Percentiles rank a stretch among this genome's conserved stretches.
Evolutionary conservation across 306 rosid genomes (phyloP).

Genomic region (Corylus avellana): DNA sequence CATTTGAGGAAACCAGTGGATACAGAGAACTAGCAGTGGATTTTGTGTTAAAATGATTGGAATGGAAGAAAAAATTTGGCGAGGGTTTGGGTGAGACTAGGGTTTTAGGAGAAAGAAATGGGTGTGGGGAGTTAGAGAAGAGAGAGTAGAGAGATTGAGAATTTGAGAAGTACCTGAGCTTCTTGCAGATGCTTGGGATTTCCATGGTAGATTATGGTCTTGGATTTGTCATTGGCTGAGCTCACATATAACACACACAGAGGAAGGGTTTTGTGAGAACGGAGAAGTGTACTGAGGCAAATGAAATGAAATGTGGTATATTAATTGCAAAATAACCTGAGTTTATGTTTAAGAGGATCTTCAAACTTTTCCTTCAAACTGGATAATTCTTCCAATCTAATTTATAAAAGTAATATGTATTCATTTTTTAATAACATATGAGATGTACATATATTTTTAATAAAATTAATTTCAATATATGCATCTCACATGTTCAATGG

Average conservation of each 20-base stretch:
- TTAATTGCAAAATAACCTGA: too few relatives aligned
- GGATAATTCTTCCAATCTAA: too few relatives aligned
- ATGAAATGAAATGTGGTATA: too few relatives aligned
- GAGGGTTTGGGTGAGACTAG: slow-evolving; percentile 12
- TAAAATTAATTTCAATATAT: too few relatives aligned
- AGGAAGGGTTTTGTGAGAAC: neutral
- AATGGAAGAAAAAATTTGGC: slow-evolving; percentile 4
- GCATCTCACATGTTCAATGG: too few relatives aligned
- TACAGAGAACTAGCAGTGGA: slow-evolving; percentile 9
- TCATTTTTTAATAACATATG: too few relatives aligned
- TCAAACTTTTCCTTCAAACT: too few relatives aligned
- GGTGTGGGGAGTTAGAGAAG: slow-evolving; percentile 11
- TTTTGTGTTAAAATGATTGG: slow-evolving; percentile 22
- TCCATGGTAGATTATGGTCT: slow-evolving; percentile 26
- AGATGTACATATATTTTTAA: too few relatives aligned
- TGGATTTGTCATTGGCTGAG: too few relatives aligned
- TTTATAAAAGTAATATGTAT: too few relatives aligned
- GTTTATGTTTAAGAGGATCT: too few relatives aligned
- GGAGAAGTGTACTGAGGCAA: neutral
- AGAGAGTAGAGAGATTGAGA: slow-evolving; percentile 24
- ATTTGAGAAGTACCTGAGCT: slow-evolving; percentile 45
- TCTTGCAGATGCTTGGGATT: slow-evolving; percentile 31
- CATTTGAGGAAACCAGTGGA: slow-evolving; percentile 22
- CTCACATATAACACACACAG: too few relatives aligned
- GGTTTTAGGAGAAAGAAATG: slow-evolving; percentile 22